Base-by-base conservation (phyloP, 768 basidiomycete genomes). In the Clavulina sp. region DNA sequence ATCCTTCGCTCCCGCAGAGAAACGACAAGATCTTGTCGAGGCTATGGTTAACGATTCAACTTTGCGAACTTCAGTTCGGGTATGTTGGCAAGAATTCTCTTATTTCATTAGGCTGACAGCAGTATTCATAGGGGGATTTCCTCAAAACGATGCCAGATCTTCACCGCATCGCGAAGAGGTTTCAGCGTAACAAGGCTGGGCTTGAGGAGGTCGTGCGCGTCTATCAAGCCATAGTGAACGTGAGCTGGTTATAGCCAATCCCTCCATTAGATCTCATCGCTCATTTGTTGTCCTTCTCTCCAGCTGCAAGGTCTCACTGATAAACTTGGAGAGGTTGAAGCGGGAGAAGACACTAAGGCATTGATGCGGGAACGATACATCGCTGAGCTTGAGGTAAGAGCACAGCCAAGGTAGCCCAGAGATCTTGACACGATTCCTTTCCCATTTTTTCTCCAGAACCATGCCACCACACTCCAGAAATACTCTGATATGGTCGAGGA, bases 121-220 rank as follows among this genome's bases (percentile, higher is more conserved):
- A 36, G 18, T 7, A 9, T 23, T 18, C 3, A 2, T 57, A 93
- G 86, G 82, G 91, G 50, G 85, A 89, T 30, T 85, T 77, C 60
- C 69, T 99, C 59, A 88, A 85, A 60, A 62, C 76, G 18, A 89
- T 99, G 80, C 95, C 95, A 0, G 95, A 99, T 62, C 76, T 99
- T 63, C 83, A 82, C 57, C 77, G 95, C 2, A 73, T 99, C 21
- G 80, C 81, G 60, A 97, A 97, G 63, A 77, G 84, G 18, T 92
- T 99, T 66, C 82, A 87, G 63, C 84, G 82, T 56, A 73, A 77
- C 0, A 72, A 77, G 3, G 91, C 91, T 0, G 78, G 78, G 0
- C 73, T 99, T 4, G 91, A 97, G 59, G 92, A 99, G 59, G 89
- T 97, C 4, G 89, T 97, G 6, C 78, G 93, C 1, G 82, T 93